Evolutionary conservation across 2,329 filamentous ascomycete genomes (phyloP).

Genomic region (Ustulina deusta): DNA sequence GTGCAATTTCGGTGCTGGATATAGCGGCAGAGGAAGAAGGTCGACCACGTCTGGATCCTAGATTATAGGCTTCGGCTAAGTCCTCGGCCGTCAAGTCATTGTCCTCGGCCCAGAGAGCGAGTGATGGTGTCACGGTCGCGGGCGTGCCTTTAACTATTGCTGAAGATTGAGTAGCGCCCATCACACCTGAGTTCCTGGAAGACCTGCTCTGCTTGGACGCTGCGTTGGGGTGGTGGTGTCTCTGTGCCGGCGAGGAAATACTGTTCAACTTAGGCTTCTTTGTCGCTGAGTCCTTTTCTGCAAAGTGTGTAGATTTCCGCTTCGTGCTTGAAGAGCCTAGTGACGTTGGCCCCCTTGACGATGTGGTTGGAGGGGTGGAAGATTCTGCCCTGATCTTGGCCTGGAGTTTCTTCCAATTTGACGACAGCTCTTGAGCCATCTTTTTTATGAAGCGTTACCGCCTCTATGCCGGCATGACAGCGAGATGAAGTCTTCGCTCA

Average conservation of each 20-base stretch:
- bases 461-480: slow-evolving; percentile 15
- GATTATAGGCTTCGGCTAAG: slow-evolving; percentile 71
- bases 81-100: slow-evolving; percentile 71
- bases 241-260: slow-evolving; percentile 13
- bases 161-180: slow-evolving; percentile 70
- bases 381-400: slow-evolving; percentile 66
- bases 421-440: slow-evolving; percentile 67
- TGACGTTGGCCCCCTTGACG: slow-evolving; percentile 25
- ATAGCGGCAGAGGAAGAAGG: slow-evolving; percentile 6
- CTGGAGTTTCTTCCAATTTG: slow-evolving; percentile 85
- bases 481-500: not conserved
- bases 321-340: slow-evolving; percentile 36
- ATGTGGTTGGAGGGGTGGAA: slow-evolving; percentile 44
- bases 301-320: slow-evolving; percentile 33
- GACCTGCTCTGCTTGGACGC: slow-evolving; percentile 32
- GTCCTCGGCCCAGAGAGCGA: slow-evolving; percentile 71
- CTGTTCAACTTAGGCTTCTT: slow-evolving; percentile 27
- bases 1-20: slow-evolving; percentile 19
- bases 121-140: slow-evolving; percentile 62
- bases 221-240: slow-evolving; percentile 27
- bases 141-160: slow-evolving; percentile 55
- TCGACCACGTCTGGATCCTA: slow-evolving; percentile 59
- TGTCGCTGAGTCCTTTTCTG: slow-evolving; percentile 14
- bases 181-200: slow-evolving; percentile 53
- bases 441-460: slow-evolving; percentile 9